phyloP scores from a whole-genome alignment of 495 filamentous ascomycete genomes.

The Podospora tetraspora region DNA sequence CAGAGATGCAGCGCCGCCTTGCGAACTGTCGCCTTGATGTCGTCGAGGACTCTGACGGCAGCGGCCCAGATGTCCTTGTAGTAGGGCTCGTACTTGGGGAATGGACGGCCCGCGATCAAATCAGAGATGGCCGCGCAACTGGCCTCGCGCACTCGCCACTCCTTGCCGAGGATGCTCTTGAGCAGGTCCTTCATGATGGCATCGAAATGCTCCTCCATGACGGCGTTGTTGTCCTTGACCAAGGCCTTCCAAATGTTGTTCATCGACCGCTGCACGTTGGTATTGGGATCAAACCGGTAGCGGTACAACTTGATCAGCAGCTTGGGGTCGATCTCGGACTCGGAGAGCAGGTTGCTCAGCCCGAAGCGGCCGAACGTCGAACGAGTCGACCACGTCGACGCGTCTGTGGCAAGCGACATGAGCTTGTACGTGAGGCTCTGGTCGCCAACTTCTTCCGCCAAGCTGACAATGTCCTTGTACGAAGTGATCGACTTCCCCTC shows the following conservation, averaged over 20 bases:
- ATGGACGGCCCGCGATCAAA: conserved; percentile 66
- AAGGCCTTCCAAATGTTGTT: conserved; percentile 93
- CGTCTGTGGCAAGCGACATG: conserved; percentile 92
- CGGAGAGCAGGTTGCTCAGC: conserved; percentile 82
- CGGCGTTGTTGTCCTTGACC: conserved; percentile 72
- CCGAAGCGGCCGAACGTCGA: conserved; percentile 94
- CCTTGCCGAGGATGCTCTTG: conserved; percentile 76
- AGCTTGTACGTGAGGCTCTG: conserved; percentile 92
- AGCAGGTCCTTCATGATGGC: conserved; percentile 80
- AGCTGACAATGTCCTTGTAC: conserved; percentile 90
- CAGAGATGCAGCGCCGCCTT: conserved; percentile 74
- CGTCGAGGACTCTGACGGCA: conserved; percentile 81
- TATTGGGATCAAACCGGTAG: conserved; percentile 91
- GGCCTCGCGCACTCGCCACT: conserved; percentile 89
- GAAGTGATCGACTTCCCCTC: conserved; percentile 85
- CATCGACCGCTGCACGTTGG: conserved; percentile 89
- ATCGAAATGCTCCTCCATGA: conserved; percentile 72
- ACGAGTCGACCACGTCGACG: conserved; percentile 90
- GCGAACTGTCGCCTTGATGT: conserved; percentile 89
- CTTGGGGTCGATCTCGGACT: conserved; percentile 84
- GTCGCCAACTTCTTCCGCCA: conserved; percentile 91
- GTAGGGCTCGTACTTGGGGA: conserved; percentile 76
- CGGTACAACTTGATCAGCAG: conserved; percentile 91
- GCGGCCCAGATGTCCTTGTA: conserved; percentile 77
- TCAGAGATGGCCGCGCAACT: conserved; percentile 88